Percentiles rank a stretch among this genome's conserved stretches.
Evolutionary conservation across 1,284 basidiomycete genomes (phyloP).

Genomic region (Ustilago trichophora): DNA sequence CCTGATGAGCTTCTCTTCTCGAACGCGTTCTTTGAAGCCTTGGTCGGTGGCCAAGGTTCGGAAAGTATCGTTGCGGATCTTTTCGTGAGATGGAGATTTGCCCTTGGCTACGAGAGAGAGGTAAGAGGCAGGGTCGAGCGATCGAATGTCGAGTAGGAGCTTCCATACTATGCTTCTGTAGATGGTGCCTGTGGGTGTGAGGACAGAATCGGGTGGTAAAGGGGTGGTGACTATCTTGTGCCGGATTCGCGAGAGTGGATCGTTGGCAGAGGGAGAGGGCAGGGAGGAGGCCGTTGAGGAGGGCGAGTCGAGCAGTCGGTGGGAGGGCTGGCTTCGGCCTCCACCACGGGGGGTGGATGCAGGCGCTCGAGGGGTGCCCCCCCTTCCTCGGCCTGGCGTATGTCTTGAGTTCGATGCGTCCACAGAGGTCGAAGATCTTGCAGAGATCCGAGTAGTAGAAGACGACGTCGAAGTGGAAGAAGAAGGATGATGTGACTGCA

Average conservation of each 20-base stretch:
- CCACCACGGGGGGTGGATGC: background rate
- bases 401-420: too few species aligned
- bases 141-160: constrained; percentile 47
- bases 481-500: constrained; percentile 8
- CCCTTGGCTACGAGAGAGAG: constrained; percentile 51
- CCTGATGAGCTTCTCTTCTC: constrained; percentile 94
- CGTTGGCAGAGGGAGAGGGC: constrained; percentile 1
- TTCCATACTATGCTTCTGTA: constrained; percentile 56
- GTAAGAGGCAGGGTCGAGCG: constrained; percentile 38
- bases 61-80: constrained; percentile 71
- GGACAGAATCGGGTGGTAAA: constrained; percentile 22
- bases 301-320: constrained; percentile 7
- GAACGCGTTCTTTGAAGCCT: constrained; percentile 91
- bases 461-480: background rate
- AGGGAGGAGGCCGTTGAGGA: constrained; percentile 1
- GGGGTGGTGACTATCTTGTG: constrained; percentile 38
- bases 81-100: constrained; percentile 54
- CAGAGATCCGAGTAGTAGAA: too few species aligned
- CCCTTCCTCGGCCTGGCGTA: background rate
- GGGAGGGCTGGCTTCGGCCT: background rate
- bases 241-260: constrained; percentile 26
- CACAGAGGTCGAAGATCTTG: too few species aligned
- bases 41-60: constrained; percentile 93
- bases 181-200: constrained; percentile 18
- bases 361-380: background rate